A percentile compares a stretch with the other conserved stretches of the same genome.
Evolutionary conservation across 2,329 filamentous ascomycete genomes (phyloP).

Genomic region (Neopestalotiopsis sp.): DNA sequence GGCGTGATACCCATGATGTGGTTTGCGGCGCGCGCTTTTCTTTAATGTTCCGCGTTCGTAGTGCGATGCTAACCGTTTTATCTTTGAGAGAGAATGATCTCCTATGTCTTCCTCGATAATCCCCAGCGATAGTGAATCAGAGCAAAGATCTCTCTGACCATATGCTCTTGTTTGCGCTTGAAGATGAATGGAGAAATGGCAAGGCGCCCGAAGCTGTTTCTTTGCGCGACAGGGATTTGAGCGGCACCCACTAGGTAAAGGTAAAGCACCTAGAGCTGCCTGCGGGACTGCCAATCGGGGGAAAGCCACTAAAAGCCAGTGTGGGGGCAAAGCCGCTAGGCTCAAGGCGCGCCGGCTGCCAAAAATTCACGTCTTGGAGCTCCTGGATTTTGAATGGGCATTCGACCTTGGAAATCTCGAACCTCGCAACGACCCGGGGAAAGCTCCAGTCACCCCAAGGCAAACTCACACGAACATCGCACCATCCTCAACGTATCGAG

Average conservation of each 20-base stretch:
- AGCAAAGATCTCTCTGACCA: not conserved
- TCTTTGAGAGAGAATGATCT: not conserved
- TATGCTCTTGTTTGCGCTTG: not conserved
- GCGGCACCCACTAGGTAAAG: not conserved
- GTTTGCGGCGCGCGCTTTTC: not conserved
- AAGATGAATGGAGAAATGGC: slow-evolving; percentile 6
- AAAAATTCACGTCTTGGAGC: slow-evolving; percentile 11
- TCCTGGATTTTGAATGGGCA: not conserved
- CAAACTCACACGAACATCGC: not conserved
- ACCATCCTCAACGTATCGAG: not conserved
- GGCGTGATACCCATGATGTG: slow-evolving; percentile 34
- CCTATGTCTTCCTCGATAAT: not conserved
- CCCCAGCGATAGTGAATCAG: not conserved
- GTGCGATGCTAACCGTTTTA: not conserved
- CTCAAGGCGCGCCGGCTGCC: not conserved
- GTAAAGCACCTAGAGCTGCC: not conserved
- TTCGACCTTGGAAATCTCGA: not conserved
- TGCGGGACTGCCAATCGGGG: slow-evolving; percentile 6
- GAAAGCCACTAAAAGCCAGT: not conserved
- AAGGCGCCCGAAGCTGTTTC: slow-evolving; percentile 2
- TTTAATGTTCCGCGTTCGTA: not conserved
- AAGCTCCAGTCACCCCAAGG: not conserved
- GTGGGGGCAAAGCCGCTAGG: slow-evolving; percentile 1
- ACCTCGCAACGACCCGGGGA: not conserved
- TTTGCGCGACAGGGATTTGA: not conserved